Conservation (phyloP, 2,329 filamentous ascomycete genomes). For the Amphichorda felina region DNA sequence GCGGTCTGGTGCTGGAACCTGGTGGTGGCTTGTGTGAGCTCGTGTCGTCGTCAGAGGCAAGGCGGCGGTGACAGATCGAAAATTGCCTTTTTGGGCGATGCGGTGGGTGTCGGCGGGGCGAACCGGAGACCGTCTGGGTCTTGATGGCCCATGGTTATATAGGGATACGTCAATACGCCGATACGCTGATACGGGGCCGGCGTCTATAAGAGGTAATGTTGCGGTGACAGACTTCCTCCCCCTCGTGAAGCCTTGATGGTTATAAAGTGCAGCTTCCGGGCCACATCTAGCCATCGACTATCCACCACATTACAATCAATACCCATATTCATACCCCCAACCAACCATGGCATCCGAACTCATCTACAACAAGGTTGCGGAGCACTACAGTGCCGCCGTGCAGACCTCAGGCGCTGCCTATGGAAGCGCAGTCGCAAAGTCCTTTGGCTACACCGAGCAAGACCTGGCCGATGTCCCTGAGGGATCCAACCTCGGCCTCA, state of each 20-base stretch:
- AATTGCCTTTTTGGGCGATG: conserved; percentile 5
- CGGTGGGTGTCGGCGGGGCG: no score
- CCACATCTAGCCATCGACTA: neutral
- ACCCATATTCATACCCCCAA: conserved; percentile 3
- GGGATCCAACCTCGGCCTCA: conserved; percentile 38
- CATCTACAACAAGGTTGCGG: conserved; percentile 21
- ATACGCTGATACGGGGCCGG: no score
- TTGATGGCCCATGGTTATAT: no score
- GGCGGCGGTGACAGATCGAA: conserved; percentile 4
- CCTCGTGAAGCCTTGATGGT: neutral
- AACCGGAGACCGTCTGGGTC: no score
- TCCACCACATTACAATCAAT: neutral
- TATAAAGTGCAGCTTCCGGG: no score
- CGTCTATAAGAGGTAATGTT: conserved; percentile 4
- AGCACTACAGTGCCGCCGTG: conserved; percentile 21
- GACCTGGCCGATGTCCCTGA: conserved; percentile 32
- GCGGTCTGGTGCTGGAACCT: no score
- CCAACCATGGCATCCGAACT: conserved; percentile 14
- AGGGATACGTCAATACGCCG: no score
- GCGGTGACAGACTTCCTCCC: conserved; percentile 9
- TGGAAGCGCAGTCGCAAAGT: conserved; percentile 26
- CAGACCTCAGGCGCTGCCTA: conserved; percentile 16
- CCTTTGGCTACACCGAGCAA: conserved; percentile 39
- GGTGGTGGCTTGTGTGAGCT: no score
- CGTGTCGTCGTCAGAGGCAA: no score